Percentiles rank a stretch among this genome's conserved stretches.
Conservation (phyloP, 306 rosid genomes). For the Castanopsis chinensis region DNA sequence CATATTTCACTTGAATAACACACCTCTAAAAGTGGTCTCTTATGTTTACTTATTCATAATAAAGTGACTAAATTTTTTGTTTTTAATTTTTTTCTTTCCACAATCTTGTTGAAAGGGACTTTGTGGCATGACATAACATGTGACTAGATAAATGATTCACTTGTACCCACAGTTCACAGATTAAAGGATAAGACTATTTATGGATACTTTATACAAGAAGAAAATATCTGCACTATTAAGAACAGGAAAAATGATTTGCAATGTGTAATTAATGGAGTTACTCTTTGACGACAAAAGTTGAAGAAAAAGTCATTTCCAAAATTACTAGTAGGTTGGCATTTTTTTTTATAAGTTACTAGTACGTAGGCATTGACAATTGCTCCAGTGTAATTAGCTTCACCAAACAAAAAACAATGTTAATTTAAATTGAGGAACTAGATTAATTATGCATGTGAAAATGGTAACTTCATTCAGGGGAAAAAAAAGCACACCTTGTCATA, state of each 20-base stretch:
- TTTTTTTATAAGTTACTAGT: no score
- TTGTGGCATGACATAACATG: background rate
- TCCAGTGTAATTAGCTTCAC: background rate
- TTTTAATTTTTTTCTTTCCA: background rate
- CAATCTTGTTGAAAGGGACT: background rate
- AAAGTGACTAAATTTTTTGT: background rate
- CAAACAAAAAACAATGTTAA: background rate
- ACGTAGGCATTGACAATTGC: background rate
- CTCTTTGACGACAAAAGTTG: background rate
- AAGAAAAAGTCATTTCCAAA: background rate
- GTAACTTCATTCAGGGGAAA: background rate
- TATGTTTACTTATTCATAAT: background rate
- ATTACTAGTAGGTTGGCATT: background rate
- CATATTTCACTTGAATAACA: no score
- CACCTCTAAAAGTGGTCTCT: background rate
- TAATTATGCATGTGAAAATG: background rate
- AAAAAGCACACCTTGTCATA: constrained; percentile 80
- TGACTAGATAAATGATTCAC: background rate
- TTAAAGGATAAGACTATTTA: no score
- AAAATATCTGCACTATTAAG: background rate
- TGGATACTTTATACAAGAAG: no score
- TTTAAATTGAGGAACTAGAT: background rate
- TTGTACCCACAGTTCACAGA: no score
- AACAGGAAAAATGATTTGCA: no score
- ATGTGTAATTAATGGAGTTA: background rate